phyloP scores from a whole-genome alignment of 1,284 basidiomycete genomes.

The Cutaneotrichosporon cutaneum region DNA sequence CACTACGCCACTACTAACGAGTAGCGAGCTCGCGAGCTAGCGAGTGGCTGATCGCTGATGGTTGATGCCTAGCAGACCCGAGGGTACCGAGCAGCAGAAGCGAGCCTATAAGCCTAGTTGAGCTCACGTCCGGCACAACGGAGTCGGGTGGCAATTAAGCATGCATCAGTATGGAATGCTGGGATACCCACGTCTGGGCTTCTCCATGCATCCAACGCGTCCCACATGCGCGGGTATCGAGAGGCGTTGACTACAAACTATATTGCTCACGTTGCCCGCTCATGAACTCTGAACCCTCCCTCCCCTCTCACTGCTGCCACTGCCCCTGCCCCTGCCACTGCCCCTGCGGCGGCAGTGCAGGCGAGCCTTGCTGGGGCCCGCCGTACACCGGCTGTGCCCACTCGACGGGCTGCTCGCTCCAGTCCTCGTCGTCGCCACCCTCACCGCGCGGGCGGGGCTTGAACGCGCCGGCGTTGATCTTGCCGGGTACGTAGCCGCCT shows the following conservation, averaged over 20 bases:
- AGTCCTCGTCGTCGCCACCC: background rate
- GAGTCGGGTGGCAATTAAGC: too few species aligned
- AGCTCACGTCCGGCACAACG: too few species aligned
- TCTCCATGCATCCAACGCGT: background rate
- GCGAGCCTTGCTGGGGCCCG: background rate
- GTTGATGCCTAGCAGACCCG: too few species aligned
- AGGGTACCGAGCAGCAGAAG: too few species aligned
- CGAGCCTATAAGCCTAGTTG: too few species aligned
- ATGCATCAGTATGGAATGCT: too few species aligned
- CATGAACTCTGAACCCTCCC: too few species aligned
- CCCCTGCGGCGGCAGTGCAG: background rate
- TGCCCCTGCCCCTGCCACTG: background rate
- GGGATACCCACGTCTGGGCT: too few species aligned
- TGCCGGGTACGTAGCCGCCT: background rate
- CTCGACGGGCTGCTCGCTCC: slow-evolving; percentile 1
- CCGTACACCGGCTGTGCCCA: background rate
- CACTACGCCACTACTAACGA: too few species aligned
- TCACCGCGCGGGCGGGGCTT: slow-evolving; percentile 1
- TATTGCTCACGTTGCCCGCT: too few species aligned
- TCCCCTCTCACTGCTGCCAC: background rate
- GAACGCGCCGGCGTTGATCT: slow-evolving; percentile 4
- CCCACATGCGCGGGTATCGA: background rate
- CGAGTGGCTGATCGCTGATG: too few species aligned
- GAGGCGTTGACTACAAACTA: background rate
- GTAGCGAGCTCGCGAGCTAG: too few species aligned